Percentiles rank a stretch among this genome's conserved stretches.
These are phyloP conservation scores for Dendryphion nanum DNA, from an alignment of 2,329 filamentous ascomycete species.

Conservation along the genomic window DNA sequence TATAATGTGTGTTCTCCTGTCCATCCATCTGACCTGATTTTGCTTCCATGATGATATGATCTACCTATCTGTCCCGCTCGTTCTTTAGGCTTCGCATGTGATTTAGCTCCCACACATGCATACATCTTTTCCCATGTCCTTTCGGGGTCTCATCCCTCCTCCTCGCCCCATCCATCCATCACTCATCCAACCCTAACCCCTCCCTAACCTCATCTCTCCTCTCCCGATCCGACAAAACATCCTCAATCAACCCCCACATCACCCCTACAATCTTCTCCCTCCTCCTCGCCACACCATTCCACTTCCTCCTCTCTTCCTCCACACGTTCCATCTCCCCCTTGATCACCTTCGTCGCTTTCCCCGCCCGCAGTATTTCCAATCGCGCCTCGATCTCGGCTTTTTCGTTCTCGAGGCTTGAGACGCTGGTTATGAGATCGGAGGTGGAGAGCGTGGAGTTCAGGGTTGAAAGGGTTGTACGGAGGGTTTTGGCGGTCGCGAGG, in stretches of 20 bases:
- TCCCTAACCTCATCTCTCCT: conserved; percentile 52
- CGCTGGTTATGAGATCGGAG: conserved; percentile 46
- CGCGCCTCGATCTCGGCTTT: conserved; percentile 41
- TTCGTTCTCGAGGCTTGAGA: conserved; percentile 46
- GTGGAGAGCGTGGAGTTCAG: conserved; percentile 52
- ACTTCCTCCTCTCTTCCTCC: conserved; percentile 47
- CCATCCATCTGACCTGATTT: too few species aligned
- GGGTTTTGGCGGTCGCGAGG: conserved; percentile 48
- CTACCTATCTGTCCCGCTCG: too few species aligned
- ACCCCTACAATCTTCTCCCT: conserved; percentile 52
- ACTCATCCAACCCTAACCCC: conserved; percentile 37
- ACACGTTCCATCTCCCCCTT: conserved; percentile 48
- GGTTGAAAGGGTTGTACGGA: conserved; percentile 47
- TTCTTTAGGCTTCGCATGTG: too few species aligned
- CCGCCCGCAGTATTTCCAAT: conserved; percentile 42
- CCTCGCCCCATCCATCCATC: too few species aligned
- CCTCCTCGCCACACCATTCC: conserved; percentile 35
- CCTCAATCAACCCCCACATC: conserved; percentile 52
- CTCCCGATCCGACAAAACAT: conserved; percentile 48
- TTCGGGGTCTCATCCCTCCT: too few species aligned
- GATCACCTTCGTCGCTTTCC: conserved; percentile 46
- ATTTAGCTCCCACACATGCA: too few species aligned
- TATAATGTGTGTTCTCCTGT: too few species aligned
- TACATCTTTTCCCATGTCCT: too few species aligned
- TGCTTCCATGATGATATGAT: too few species aligned